A percentile compares a stretch with the other conserved stretches of the same genome.
Evolutionary conservation across 352 stramenopile species (phyloP).

Genomic region (Phytopythium sindhum): DNA sequence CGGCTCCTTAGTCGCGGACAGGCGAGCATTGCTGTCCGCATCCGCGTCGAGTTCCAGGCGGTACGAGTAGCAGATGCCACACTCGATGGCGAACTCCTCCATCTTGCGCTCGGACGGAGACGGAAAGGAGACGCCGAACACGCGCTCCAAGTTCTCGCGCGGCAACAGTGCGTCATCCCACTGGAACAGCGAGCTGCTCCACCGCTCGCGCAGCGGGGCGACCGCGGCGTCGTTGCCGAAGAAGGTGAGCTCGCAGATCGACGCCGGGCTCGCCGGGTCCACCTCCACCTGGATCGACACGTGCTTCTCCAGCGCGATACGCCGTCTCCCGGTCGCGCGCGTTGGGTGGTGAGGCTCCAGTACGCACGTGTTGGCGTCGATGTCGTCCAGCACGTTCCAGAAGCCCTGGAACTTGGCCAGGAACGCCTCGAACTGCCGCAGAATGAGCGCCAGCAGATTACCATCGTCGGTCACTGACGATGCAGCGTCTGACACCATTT

Average conservation of each 20-base stretch:
- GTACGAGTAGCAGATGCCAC: conserved; percentile 89
- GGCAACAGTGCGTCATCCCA: conserved; percentile 56
- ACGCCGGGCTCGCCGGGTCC: conserved; percentile 30
- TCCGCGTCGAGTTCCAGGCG: conserved; percentile 32
- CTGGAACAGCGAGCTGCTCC: conserved; percentile 45
- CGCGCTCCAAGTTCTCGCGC: conserved; percentile 63
- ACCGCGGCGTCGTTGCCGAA: conserved; percentile 70
- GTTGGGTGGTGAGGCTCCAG: conserved; percentile 70
- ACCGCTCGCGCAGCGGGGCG: conserved; percentile 46
- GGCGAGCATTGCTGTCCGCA: not conserved
- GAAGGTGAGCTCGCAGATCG: conserved; percentile 63
- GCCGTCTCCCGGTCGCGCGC: conserved; percentile 52
- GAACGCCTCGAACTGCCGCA: conserved; percentile 55
- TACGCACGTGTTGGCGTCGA: conserved; percentile 72
- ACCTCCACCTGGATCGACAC: conserved; percentile 77
- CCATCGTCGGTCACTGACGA: not conserved
- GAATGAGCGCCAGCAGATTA: conserved; percentile 22
- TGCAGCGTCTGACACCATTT: conserved; percentile 15
- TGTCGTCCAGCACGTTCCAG: conserved; percentile 73
- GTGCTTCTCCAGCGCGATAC: conserved; percentile 64
- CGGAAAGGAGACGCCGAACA: conserved; percentile 62
- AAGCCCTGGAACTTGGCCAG: conserved; percentile 67
- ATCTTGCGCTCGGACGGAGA: conserved; percentile 39
- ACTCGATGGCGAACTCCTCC: conserved; percentile 81
- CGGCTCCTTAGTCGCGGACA: not conserved